Base-by-base conservation (phyloP, 2,329 filamentous ascomycete genomes). In the Biscogniauxia marginata region DNA sequence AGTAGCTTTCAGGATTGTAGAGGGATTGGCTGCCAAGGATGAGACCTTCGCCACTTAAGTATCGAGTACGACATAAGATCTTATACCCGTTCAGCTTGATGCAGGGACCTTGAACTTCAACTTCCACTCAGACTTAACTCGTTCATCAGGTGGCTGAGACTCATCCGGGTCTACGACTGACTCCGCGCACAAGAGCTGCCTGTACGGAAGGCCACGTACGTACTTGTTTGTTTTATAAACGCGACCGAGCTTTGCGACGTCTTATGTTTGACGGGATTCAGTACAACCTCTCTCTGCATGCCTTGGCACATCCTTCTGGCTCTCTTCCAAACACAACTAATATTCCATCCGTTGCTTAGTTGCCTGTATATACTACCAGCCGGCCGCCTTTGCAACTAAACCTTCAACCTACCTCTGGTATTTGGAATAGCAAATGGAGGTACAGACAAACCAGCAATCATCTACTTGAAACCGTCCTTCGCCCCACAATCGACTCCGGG, bases 401-500 rank as follows among this genome's bases (percentile, higher is more conserved):
- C 30, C 9, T 39, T 16, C 6, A 39, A n/a, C 44, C 44, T 22
- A 9, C 44, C 44, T 46, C 20, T 4, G 20, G 44, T 46, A 46
- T 22, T 22, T 46, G 30, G 30, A 39, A 39, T 39, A 39, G 7
- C 13, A n/a, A n/a, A 39, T 39, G 30, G 9, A 39, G 13, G 30
- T 39, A 16, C 30, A 9, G 30, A 39, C 30, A 16, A 39, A 39
- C 30, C n/a, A 16, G n/a, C 11, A 16, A 39, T 39, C 30, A 39
- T 39, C 30, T 39, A 39, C 30, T 39, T 39, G 30, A 39, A 22
- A 52, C 39, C 34, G 49, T 50, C 50, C 50, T 39, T 7, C 21
- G 47, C 39, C 46, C 39, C 47, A 52, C 20, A 8, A 46, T 8
- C 50, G 20, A 53, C 49, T 44, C 52, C 49, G 51, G 49, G 46